A percentile compares a stretch with the other conserved stretches of the same genome.
These are phyloP conservation scores for Salix udensis DNA, from an alignment of 345 rosid genomes.

Conservation along the genomic window DNA sequence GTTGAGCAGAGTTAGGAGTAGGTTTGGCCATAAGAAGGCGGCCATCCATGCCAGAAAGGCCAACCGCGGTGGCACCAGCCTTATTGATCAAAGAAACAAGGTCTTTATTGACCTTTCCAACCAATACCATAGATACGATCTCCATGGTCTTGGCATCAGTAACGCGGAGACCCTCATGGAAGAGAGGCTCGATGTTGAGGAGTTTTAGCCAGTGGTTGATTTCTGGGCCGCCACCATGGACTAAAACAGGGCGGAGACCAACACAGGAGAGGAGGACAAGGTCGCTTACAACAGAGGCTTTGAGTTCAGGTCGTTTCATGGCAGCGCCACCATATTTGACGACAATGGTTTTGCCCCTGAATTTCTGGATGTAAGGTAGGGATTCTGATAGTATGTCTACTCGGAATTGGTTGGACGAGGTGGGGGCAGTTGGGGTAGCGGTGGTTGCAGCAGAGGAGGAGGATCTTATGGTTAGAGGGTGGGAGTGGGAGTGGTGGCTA, in stretches of 20 bases:
- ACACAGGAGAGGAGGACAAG: slow-evolving; percentile 81
- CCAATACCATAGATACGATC: slow-evolving; percentile 89
- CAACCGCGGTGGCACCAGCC: slow-evolving; percentile 86
- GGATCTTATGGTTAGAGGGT: slow-evolving; percentile 10
- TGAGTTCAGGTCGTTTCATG: slow-evolving; percentile 72
- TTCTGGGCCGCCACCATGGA: slow-evolving; percentile 93
- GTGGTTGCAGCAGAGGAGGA: background rate
- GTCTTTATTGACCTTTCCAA: slow-evolving; percentile 81
- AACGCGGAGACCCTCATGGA: slow-evolving; percentile 77
- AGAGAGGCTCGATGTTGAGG: slow-evolving; percentile 62
- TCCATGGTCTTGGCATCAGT: slow-evolving; percentile 92
- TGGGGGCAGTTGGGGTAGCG: background rate
- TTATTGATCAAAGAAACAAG: slow-evolving; percentile 70
- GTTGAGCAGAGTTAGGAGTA: slow-evolving; percentile 53
- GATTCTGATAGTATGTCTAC: slow-evolving; percentile 85
- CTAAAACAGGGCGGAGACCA: slow-evolving; percentile 85
- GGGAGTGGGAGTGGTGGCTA: too few species aligned
- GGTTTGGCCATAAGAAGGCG: slow-evolving; percentile 81
- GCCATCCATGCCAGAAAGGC: slow-evolving; percentile 84
- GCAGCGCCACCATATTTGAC: slow-evolving; percentile 98
- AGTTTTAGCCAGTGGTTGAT: slow-evolving; percentile 68
- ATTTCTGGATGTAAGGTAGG: slow-evolving; percentile 85
- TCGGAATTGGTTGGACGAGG: slow-evolving; percentile 38
- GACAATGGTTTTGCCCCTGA: slow-evolving; percentile 80
- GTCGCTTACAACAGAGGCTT: slow-evolving; percentile 66